These are phyloP conservation scores for Rhizopogon salebrosus DNA, from an alignment of 768 basidiomycete genomes.

Conservation along the genomic window DNA sequence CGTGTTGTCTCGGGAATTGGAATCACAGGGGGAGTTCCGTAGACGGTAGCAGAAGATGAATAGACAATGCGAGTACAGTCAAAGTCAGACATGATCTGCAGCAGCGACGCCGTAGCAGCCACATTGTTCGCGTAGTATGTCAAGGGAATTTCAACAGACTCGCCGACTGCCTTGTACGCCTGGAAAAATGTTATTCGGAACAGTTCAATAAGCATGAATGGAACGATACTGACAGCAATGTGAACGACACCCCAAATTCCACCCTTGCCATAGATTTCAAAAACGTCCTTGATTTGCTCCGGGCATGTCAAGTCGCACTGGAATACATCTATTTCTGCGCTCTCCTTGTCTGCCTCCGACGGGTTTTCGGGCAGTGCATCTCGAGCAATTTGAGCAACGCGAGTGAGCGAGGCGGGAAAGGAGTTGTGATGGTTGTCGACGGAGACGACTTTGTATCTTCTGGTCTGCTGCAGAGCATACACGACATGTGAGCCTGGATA, in stretches of 20 bases:
- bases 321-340: constrained; percentile 65
- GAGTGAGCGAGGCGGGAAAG: constrained; percentile 63
- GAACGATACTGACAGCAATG: constrained; percentile 65
- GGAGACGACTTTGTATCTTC: constrained; percentile 87
- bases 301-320: constrained; percentile 71
- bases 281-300: constrained; percentile 70
- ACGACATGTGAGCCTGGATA: constrained; percentile 87
- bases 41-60: constrained; percentile 97
- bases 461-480: constrained; percentile 77
- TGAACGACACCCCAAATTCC: constrained; percentile 97
- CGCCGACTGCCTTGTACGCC: constrained; percentile 98
- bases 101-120: constrained; percentile 75
- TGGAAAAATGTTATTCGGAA: constrained; percentile 23
- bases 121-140: constrained; percentile 96
- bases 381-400: constrained; percentile 76
- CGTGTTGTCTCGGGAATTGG: constrained; percentile 93
- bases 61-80: constrained; percentile 87
- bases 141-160: constrained; percentile 89
- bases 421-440: constrained; percentile 97
- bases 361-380: constrained; percentile 64
- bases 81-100: constrained; percentile 83
- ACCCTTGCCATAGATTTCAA: constrained; percentile 79
- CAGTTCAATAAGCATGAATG: not conserved
- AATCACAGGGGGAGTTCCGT: constrained; percentile 86
- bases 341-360: constrained; percentile 63